Base-by-base conservation (phyloP, 108 stramenopile species). In the Nannochloropsis gaditana region DNA sequence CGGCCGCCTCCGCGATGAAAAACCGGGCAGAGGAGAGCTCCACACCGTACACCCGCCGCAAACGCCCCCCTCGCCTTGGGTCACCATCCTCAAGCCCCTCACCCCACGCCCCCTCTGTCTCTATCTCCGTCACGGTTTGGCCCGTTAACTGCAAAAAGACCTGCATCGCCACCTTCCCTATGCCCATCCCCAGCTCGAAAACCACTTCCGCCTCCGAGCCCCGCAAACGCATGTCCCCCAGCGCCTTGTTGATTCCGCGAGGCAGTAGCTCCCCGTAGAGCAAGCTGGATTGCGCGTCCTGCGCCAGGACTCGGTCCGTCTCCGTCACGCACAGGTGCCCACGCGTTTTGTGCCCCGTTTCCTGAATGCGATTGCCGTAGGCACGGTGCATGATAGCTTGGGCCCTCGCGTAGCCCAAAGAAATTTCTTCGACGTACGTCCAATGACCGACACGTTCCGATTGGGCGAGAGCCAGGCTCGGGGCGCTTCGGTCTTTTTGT, bases 231-330 rank as follows among this genome's bases (percentile, higher is more conserved):
- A 45, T 43, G 17, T 43, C 19, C 1, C 88, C 88, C 79, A 91
- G 79, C 5, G 90, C 88, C 82, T 91, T 91, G 82, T 89, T 86
- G 21, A 90, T 90, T 15, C 91, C 91, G 10, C 88, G 82, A 2
- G 91, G 91, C 15, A 91, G 85, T 2, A 91, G 88, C 84, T 91
- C 91, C 44, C 91, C 91, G 83, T 91, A 91, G 43, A 91, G 84
- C 31, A 91, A 43, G 43, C 83, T 19, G 83, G 81, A 85, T 79
- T 84, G 84, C 11, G 44, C 45, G 44, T 90, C 19, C 44, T 86
- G 42, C 9, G 90, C 90, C 17, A 81, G 44, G 8, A 79, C 80
- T 41, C 85, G 82, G 44, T 91, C 91, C 11, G 80, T 17, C 21
- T 89, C 89, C 9, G 90, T 90, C 43, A 91, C 82, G 50, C 91